Evolutionary conservation across 2,329 filamentous ascomycete genomes (phyloP).

Genomic region (Venturia nashicola): DNA sequence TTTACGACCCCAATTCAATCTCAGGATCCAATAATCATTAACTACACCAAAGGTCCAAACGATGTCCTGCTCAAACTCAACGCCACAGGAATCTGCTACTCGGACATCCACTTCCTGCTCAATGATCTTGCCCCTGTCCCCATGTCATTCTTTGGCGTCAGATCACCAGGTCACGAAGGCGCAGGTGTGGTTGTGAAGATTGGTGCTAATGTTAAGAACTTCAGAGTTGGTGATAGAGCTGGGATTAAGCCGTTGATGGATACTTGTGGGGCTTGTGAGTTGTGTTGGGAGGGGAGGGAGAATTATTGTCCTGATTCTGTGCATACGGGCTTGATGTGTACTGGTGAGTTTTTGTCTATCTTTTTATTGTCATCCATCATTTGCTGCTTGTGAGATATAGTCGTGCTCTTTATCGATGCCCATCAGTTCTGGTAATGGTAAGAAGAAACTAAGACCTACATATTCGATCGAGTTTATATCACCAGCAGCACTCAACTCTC

Average conservation of each 20-base stretch:
- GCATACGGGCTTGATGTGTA: constrained; percentile 31
- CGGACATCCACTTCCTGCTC: constrained; percentile 46
- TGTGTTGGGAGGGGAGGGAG: constrained; percentile 40
- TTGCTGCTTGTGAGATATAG: too few relatives aligned
- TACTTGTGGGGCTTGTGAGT: constrained; percentile 37
- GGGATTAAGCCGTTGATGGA: constrained; percentile 41
- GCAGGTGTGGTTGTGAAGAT: constrained; percentile 43
- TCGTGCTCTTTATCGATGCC: too few relatives aligned
- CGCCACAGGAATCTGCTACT: constrained; percentile 45
- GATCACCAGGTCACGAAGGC: constrained; percentile 43
- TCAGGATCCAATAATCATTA: too few relatives aligned
- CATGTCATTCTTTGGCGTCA: constrained; percentile 28
- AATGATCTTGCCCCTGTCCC: constrained; percentile 28
- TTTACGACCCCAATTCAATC: not conserved
- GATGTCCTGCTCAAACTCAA: constrained; percentile 47
- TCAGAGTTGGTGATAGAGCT: constrained; percentile 39
- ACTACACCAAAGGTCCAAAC: constrained; percentile 29
- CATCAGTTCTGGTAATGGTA: too few relatives aligned
- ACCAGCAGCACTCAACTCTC: too few relatives aligned
- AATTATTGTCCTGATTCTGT: constrained; percentile 37
- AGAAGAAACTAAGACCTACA: too few relatives aligned
- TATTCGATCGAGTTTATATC: too few relatives aligned
- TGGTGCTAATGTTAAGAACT: constrained; percentile 38
- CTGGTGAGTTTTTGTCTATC: not conserved
- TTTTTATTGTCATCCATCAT: not conserved